Percentiles rank a stretch among this genome's conserved stretches.
phyloP scores from a whole-genome alignment of 352 stramenopile genomes.

The Plasmopara halstedii region DNA sequence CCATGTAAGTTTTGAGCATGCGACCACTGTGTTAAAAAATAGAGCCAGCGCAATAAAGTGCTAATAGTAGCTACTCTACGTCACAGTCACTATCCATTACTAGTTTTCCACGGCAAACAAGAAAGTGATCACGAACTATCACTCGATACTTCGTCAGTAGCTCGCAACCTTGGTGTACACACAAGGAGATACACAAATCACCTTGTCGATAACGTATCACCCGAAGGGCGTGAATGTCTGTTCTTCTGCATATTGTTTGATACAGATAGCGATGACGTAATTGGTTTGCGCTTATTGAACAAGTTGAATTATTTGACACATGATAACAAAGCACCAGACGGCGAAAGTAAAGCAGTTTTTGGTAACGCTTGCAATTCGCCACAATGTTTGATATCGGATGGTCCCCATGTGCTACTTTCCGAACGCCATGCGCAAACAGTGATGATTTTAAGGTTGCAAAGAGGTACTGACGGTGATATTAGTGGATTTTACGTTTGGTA shows the following conservation, averaged over 20 bases:
- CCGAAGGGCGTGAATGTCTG: background rate
- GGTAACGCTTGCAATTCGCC: constrained; percentile 1
- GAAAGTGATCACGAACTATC: background rate
- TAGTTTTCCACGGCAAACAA: constrained; percentile 16
- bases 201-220: background rate
- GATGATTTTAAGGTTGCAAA: constrained; percentile 20
- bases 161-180: constrained; percentile 10
- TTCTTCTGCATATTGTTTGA: constrained; percentile 23
- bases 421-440: constrained; percentile 6
- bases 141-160: background rate
- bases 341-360: constrained; percentile 1
- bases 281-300: constrained; percentile 20
- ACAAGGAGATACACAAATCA: background rate
- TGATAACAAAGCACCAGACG: background rate
- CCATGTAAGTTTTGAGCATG: constrained; percentile 26
- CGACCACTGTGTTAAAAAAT: too few relatives aligned
- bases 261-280: constrained; percentile 1
- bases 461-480: background rate
- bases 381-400: constrained; percentile 28
- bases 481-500: constrained; percentile 22
- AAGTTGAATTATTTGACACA: constrained; percentile 10
- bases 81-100: constrained; percentile 19
- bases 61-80: background rate
- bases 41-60: background rate
- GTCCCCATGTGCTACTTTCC: constrained; percentile 31